phyloP scores from a whole-genome alignment of 1,284 basidiomycete species.

The Heterobasidion occidentale region DNA sequence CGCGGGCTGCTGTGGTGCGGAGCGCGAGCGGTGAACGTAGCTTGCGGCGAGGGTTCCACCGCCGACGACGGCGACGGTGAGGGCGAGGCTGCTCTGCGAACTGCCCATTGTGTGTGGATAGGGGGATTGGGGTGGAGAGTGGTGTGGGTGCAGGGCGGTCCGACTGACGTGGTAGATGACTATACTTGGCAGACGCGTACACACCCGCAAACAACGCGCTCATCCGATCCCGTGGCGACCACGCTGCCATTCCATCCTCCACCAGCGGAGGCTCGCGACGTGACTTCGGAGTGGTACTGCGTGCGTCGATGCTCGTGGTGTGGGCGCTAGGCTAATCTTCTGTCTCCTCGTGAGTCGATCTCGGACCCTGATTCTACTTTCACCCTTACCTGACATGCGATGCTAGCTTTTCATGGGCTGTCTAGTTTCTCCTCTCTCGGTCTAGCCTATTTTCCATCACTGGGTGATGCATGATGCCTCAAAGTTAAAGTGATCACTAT shows the following conservation, averaged over 20 bases:
- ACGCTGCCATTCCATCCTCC: not conserved
- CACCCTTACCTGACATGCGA: no score
- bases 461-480: no score
- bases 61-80: slow-evolving; percentile 30
- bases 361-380: no score
- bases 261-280: not conserved
- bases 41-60: slow-evolving; percentile 36
- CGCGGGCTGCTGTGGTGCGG: slow-evolving; percentile 8
- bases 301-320: no score
- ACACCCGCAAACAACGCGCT: not conserved
- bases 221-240: not conserved
- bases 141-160: not conserved
- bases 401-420: no score
- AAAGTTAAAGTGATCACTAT: no score
- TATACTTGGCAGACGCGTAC: not conserved
- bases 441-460: no score
- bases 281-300: no score
- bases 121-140: not conserved
- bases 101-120: slow-evolving; percentile 34
- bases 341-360: no score
- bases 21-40: slow-evolving; percentile 21
- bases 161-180: not conserved
- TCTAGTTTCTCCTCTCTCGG: no score
- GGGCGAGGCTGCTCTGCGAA: slow-evolving; percentile 35
- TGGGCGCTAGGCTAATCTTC: no score